Evolutionary conservation across 495 filamentous ascomycete genomes (phyloP).

Genomic region (Neurospora sp.): DNA sequence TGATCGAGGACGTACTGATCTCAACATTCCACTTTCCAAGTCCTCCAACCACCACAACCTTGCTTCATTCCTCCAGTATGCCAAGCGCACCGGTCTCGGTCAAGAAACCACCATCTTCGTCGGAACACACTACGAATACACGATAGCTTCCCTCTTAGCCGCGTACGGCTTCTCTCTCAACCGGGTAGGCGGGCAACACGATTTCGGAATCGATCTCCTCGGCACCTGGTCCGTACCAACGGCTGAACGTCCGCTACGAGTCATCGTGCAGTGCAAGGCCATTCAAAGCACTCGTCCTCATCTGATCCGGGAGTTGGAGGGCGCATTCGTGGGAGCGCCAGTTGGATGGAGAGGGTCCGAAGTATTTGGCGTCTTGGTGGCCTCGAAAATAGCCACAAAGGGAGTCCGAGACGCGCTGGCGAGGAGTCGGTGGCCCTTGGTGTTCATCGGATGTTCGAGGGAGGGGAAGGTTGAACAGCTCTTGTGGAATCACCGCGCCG

Average conservation of each 20-base stretch:
- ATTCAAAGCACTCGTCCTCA: slow-evolving; percentile 48
- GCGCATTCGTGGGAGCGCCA: slow-evolving; percentile 61
- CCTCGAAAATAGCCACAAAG: slow-evolving; percentile 37
- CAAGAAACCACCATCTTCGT: slow-evolving; percentile 43
- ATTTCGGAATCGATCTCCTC: slow-evolving; percentile 76
- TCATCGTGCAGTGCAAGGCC: slow-evolving; percentile 79
- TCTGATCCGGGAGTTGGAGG: slow-evolving; percentile 75
- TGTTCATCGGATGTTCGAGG: slow-evolving; percentile 39
- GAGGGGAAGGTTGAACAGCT: slow-evolving; percentile 49
- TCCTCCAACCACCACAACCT: slow-evolving; percentile 55
- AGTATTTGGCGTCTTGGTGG: slow-evolving; percentile 54
- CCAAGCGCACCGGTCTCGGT: slow-evolving; percentile 43
- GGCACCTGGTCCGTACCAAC: slow-evolving; percentile 58
- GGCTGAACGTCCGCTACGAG: slow-evolving; percentile 39
- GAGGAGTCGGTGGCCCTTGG: slow-evolving; percentile 55
- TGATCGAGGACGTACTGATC: not conserved
- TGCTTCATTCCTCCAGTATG: slow-evolving; percentile 62
- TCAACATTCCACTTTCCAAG: slow-evolving; percentile 21
- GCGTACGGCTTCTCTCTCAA: slow-evolving; percentile 54
- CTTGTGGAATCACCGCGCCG: slow-evolving; percentile 59
- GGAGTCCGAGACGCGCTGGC: slow-evolving; percentile 56
- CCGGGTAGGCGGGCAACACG: slow-evolving; percentile 63
- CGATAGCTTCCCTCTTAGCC: slow-evolving; percentile 50
- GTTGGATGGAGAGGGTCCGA: slow-evolving; percentile 50
- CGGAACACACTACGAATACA: slow-evolving; percentile 67